Conservation (phyloP, 1,139 yeast genomes). For the Candida sanyaensis region DNA sequence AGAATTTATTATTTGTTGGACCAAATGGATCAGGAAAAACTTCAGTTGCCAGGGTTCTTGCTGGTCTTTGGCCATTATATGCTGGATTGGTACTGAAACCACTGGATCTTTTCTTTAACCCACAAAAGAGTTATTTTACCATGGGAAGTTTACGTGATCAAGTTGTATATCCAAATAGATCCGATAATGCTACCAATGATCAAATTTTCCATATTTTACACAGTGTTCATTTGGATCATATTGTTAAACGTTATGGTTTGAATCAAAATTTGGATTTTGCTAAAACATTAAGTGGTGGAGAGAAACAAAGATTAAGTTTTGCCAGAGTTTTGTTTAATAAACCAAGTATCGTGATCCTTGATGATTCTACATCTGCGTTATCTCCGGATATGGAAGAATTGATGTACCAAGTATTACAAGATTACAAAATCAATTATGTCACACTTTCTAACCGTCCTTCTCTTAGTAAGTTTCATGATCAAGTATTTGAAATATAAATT, state of each 20-base stretch:
- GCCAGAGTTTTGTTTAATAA: slow-evolving; percentile 82
- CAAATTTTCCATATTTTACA: slow-evolving; percentile 67
- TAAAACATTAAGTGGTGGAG: slow-evolving; percentile 90
- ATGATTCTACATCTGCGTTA: slow-evolving; percentile 93
- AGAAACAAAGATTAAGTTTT: slow-evolving; percentile 87
- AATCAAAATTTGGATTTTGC: slow-evolving; percentile 56
- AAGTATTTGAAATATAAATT: slow-evolving; percentile 56
- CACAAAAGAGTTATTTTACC: slow-evolving; percentile 79
- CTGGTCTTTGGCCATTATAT: slow-evolving; percentile 92
- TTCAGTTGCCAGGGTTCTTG: slow-evolving; percentile 78
- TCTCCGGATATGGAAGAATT: slow-evolving; percentile 90
- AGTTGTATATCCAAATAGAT: slow-evolving; percentile 79
- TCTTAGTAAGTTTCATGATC: slow-evolving; percentile 81
- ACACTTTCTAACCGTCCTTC: slow-evolving; percentile 88
- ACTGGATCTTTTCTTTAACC: slow-evolving; percentile 70
- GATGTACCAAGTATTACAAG: slow-evolving; percentile 74
- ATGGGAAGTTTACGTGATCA: slow-evolving; percentile 86
- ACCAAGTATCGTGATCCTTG: slow-evolving; percentile 82
- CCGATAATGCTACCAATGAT: slow-evolving; percentile 58
- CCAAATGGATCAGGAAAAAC: slow-evolving; percentile 92
- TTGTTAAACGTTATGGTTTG: slow-evolving; percentile 46
- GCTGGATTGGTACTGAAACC: slow-evolving; percentile 83
- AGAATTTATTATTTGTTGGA: slow-evolving; percentile 79
- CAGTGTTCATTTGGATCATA: slow-evolving; percentile 79
- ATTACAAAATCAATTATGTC: slow-evolving; percentile 71